Percentiles rank a stretch among this genome's conserved stretches.
Evolutionary conservation across 2,329 filamentous ascomycete species (phyloP).

Genomic region (Trichoderma atrobrunneum): DNA sequence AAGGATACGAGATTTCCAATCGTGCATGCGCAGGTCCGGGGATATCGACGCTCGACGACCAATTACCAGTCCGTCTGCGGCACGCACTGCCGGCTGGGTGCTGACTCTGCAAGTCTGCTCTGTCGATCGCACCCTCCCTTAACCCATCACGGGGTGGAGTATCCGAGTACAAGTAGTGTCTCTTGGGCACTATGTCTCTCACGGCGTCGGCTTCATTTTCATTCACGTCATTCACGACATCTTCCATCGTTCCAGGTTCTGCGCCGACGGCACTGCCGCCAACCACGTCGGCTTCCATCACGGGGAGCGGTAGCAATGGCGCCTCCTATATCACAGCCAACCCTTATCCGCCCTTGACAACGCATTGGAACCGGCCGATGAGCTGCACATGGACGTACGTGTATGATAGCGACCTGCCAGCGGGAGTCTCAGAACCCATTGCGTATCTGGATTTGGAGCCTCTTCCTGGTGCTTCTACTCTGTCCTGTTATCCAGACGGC

Average conservation of each 20-base stretch:
- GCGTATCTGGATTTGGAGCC: conserved; percentile 40
- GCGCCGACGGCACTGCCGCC: conserved; percentile 16
- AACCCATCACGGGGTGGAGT: neutral
- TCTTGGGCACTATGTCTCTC: conserved; percentile 17
- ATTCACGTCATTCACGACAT: neutral
- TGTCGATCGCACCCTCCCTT: conserved; percentile 12
- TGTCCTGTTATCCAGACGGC: conserved; percentile 41
- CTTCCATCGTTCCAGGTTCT: neutral
- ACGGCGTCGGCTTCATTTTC: conserved; percentile 1
- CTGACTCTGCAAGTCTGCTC: neutral
- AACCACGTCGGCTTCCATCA: conserved; percentile 6
- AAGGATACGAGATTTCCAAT: neutral
- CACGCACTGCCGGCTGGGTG: neutral
- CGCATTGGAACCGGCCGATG: conserved; percentile 36
- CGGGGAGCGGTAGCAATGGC: conserved; percentile 18
- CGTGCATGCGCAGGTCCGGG: neutral
- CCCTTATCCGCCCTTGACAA: conserved; percentile 38
- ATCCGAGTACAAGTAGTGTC: neutral
- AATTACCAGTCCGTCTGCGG: neutral
- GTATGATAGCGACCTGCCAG: conserved; percentile 26
- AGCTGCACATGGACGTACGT: conserved; percentile 42
- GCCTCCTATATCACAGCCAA: conserved; percentile 21
- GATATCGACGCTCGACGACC: neutral
- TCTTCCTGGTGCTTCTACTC: conserved; percentile 34
- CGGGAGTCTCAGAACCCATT: conserved; percentile 30